phyloP scores from a whole-genome alignment of 2,329 filamentous ascomycete species.

The Colletotrichum graminicola region DNA sequence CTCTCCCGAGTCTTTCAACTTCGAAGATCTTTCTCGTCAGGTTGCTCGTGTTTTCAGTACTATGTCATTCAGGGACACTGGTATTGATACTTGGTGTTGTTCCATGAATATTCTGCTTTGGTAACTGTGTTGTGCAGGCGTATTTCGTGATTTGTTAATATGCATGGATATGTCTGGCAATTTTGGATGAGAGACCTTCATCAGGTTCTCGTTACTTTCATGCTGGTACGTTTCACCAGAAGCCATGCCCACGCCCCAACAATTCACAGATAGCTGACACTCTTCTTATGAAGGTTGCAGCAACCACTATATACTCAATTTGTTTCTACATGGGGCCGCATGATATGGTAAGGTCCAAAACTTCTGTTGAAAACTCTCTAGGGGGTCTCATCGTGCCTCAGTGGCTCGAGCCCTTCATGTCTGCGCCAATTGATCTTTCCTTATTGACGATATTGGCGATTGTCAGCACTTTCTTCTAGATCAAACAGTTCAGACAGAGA shows the following conservation, averaged over 20 bases:
- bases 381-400: no score
- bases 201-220: neutral
- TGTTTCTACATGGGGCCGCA: neutral
- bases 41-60: neutral
- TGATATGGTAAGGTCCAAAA: neutral
- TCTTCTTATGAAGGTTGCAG: neutral
- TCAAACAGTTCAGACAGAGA: no score
- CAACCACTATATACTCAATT: neutral
- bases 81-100: neutral
- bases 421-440: no score
- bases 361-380: no score
- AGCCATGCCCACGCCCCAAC: no score
- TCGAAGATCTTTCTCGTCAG: neutral
- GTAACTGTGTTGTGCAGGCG: no score
- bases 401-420: no score
- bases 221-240: neutral
- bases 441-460: no score
- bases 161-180: neutral
- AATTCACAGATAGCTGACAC: neutral
- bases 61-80: neutral
- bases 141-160: neutral
- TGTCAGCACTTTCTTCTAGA: no score
- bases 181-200: neutral
- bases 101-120: neutral
- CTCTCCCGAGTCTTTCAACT: neutral